phyloP scores from a whole-genome alignment of 345 rosid genomes.

The Moricandia moricandioides region DNA sequence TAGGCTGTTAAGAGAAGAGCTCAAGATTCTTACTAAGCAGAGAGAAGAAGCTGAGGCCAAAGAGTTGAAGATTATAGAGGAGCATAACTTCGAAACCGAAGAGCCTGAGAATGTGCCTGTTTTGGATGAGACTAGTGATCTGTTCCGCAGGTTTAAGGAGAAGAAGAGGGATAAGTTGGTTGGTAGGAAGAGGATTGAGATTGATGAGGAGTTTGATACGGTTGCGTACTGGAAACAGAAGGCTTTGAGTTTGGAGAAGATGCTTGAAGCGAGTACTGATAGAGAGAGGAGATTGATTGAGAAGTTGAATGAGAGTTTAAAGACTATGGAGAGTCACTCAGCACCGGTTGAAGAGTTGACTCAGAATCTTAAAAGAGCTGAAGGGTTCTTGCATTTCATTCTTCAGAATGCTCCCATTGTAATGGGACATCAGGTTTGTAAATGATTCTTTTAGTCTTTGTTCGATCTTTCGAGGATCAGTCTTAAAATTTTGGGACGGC shows the following conservation, averaged over 20 bases:
- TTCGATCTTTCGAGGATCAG: too few relatives aligned
- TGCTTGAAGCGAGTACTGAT: constrained; percentile 70
- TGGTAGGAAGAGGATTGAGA: constrained; percentile 55
- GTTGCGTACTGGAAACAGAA: constrained; percentile 77
- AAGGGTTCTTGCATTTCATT: constrained; percentile 87
- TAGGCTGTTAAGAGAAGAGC: constrained; percentile 77
- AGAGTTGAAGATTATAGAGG: constrained; percentile 80
- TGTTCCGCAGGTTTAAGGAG: constrained; percentile 52
- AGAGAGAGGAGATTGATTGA: constrained; percentile 67
- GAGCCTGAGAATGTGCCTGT: constrained; percentile 58
- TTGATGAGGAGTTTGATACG: constrained; percentile 70
- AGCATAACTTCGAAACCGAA: constrained; percentile 69
- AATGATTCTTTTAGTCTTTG: too few relatives aligned
- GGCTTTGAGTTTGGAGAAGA: constrained; percentile 53
- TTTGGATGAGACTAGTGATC: constrained; percentile 56
- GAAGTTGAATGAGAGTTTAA: constrained; percentile 67
- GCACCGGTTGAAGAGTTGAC: constrained; percentile 86
- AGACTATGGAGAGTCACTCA: constrained; percentile 60
- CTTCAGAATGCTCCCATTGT: constrained; percentile 94
- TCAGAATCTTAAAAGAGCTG: constrained; percentile 83
- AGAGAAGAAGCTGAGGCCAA: constrained; percentile 82
- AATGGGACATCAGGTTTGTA: constrained; percentile 97
- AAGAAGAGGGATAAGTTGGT: constrained; percentile 53
- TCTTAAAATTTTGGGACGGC: too few relatives aligned
- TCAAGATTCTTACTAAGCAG: constrained; percentile 67